Conservation (phyloP, 2,329 filamentous ascomycete genomes). For the Domatiomyces globalis region DNA sequence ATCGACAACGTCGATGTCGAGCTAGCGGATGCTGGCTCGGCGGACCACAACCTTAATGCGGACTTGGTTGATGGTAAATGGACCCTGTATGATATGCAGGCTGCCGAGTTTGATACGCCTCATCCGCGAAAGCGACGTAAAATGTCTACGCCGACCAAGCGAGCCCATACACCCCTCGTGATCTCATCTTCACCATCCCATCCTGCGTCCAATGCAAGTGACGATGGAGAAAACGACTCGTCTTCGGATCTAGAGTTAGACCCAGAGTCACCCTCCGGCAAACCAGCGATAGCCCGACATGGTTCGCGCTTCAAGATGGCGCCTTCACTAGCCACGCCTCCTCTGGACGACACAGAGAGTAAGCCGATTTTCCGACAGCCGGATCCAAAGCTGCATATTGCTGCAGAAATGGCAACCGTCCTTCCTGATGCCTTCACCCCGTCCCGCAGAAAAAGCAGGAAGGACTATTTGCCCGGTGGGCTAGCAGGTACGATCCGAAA, state of each 20-base stretch:
- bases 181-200: conserved; percentile 11
- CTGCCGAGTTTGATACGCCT: background rate
- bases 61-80: background rate
- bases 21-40: background rate
- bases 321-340: background rate
- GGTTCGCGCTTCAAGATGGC: background rate
- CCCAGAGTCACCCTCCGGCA: background rate
- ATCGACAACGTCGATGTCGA: background rate
- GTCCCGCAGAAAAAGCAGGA: conserved; percentile 12
- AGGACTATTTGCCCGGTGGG: conserved; percentile 13
- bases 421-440: conserved; percentile 18
- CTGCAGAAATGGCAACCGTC: conserved; percentile 1
- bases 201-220: background rate
- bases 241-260: background rate
- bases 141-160: conserved; percentile 1
- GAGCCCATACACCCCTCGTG: conserved; percentile 3
- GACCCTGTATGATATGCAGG: background rate
- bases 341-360: background rate
- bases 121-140: conserved; percentile 9
- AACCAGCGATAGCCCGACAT: background rate
- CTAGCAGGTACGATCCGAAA: conserved; percentile 11
- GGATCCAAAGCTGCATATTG: background rate
- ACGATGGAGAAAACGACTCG: background rate
- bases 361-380: background rate
- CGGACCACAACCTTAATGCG: background rate